Evolutionary conservation across 1,284 basidiomycete species (phyloP), one percentile per base, ranked within the genome.

Genomic region (Cryptococcus sp.): DNA sequence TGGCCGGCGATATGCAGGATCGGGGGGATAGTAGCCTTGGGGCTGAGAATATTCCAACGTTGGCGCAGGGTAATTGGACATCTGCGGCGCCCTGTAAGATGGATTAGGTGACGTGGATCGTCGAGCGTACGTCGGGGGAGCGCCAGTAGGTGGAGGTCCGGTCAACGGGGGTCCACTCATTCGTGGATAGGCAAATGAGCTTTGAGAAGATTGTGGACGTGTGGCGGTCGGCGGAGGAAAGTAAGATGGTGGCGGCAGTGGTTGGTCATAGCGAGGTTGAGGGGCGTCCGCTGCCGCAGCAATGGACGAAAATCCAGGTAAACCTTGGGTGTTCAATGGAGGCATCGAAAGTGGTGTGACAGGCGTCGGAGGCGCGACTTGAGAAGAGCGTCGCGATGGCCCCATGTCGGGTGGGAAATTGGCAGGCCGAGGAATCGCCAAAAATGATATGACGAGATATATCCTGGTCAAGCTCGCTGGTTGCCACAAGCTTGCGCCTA

Each of bases 381-480:
- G 54, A 8, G 61, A 60, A 19, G 53, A 20, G 5, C 57, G 50
- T 40, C 59, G 50, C 5, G 50, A 6, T 16, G 54, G 35, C 27
- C 41, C 45, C 17, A 27, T 35, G 13, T 67, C 62, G 13, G 60
- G 57, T 5, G 62, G 54, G 3, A 59, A 15, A 45, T 68, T 67
- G 42, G 60, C 56, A 23, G 56, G 53, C 20, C 57, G 56, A 13
- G 66, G 62, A 13, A 73, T 66, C 6, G 70, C 57, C 2, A 77
- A 61, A 39, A 72, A 71, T 0, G 74, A 76, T 13, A 76, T 62
- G 7, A 76, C 75, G 11, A 77, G 58, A 44, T 77, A 77, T 13
- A 71, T 60, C 20, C 65, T 59, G 27, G 60, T 64, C n/a, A 70
- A 50, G 7, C 66, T 71, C 16, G 70, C 69, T 3, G 69, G 65